These are phyloP conservation scores for Neurospora cerealis DNA, from an alignment of 495 filamentous ascomycete genomes.

Conservation along the genomic window DNA sequence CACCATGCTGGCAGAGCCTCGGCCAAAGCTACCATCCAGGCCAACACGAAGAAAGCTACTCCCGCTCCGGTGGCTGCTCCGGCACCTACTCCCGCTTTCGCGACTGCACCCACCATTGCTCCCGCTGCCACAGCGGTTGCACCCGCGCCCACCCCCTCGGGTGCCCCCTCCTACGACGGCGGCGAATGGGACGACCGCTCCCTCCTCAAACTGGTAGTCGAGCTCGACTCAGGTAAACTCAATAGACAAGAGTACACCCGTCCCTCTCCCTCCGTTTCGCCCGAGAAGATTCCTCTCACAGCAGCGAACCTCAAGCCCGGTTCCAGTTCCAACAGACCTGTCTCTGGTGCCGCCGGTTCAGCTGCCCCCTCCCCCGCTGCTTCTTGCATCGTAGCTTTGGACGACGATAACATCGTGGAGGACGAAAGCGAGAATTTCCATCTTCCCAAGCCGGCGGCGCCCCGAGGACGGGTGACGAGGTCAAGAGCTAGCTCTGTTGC, in stretches of 20 bases:
- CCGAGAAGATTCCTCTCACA: slow-evolving; percentile 5
- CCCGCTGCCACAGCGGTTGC: background rate
- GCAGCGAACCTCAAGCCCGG: background rate
- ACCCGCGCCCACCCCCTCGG: slow-evolving; percentile 7
- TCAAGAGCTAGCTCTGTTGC: slow-evolving; percentile 2
- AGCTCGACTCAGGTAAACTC: slow-evolving; percentile 29
- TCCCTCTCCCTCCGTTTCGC: slow-evolving; percentile 7
- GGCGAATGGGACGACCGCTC: slow-evolving; percentile 38
- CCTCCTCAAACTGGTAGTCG: slow-evolving; percentile 33
- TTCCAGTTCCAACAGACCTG: background rate
- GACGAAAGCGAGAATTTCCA: slow-evolving; percentile 1
- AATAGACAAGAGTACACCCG: slow-evolving; percentile 10
- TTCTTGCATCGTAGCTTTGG: background rate
- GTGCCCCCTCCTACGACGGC: slow-evolving; percentile 25
- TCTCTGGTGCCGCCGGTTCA: background rate
- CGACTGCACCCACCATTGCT: background rate
- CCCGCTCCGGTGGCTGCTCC: background rate
- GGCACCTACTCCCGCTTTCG: background rate
- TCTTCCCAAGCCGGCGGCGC: background rate
- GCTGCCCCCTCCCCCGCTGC: background rate
- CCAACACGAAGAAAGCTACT: background rate
- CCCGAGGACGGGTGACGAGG: background rate
- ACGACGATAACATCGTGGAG: slow-evolving; percentile 21
- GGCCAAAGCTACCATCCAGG: background rate
- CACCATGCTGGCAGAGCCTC: background rate